A percentile compares a stretch with the other conserved stretches of the same genome.
Evolutionary conservation across 441 rosid species (phyloP).

Genomic region (Geranium incanum): DNA sequence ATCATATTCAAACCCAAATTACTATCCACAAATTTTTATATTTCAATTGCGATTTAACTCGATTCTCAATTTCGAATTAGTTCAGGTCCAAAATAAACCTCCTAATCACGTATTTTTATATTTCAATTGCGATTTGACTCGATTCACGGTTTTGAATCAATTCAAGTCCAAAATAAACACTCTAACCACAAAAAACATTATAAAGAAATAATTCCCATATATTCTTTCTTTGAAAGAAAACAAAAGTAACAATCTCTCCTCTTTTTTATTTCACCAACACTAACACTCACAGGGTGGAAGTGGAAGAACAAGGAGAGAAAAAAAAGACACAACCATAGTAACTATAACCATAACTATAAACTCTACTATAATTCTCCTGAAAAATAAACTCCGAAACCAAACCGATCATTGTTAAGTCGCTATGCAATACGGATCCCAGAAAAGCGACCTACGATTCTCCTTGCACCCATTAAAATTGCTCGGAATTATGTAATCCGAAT

Average conservation of each 20-base stretch:
- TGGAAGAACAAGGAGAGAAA: neutral
- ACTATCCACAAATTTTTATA: too few relatives aligned
- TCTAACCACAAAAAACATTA: neutral
- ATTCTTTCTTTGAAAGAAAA: neutral
- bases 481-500: too few relatives aligned
- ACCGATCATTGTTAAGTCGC: conserved; percentile 33
- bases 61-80: too few relatives aligned
- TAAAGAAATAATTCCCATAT: neutral
- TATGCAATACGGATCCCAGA: conserved; percentile 56
- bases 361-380: too few relatives aligned
- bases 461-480: conserved; percentile 49
- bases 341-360: neutral
- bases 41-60: too few relatives aligned
- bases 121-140: too few relatives aligned
- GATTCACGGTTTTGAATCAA: too few relatives aligned
- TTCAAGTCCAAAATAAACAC: neutral
- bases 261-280: conserved; percentile 1
- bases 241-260: neutral
- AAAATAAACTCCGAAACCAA: too few relatives aligned
- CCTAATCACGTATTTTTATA: too few relatives aligned
- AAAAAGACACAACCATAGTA: neutral
- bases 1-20: too few relatives aligned
- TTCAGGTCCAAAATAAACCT: neutral
- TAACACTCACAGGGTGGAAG: neutral
- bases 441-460: conserved; percentile 56